Conservation (phyloP, 192 early-diverging fungal genomes). For the Funneliformis mosseae region DNA sequence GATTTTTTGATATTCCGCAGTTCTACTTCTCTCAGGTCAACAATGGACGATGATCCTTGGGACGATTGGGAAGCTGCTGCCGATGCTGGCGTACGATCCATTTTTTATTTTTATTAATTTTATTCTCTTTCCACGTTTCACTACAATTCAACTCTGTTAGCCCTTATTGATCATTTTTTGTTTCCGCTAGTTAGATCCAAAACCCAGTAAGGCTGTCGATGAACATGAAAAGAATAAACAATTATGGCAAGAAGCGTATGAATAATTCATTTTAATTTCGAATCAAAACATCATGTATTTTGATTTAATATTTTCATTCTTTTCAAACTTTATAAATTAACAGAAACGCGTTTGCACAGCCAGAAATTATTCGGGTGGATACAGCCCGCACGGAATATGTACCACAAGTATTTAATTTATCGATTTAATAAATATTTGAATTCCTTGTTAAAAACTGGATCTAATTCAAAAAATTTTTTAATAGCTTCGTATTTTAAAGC, state of each 20-base stretch:
- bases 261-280: background rate
- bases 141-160: background rate
- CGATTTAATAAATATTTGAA: background rate
- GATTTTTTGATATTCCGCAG: background rate
- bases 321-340: too few relatives aligned
- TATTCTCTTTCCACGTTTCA: background rate
- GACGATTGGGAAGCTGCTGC: constrained; percentile 34
- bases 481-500: constrained; percentile 30
- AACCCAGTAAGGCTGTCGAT: background rate
- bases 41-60: constrained; percentile 28
- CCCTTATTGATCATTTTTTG: background rate
- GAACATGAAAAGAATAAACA: constrained; percentile 29
- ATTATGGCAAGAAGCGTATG: constrained; percentile 35
- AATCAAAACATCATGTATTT: background rate
- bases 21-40: background rate
- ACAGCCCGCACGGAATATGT: constrained; percentile 30
- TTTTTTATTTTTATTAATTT: background rate
- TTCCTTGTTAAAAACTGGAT: background rate
- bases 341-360: constrained; percentile 24
- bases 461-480: background rate
- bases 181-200: constrained; percentile 24
- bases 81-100: constrained; percentile 18
- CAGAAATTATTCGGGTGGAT: constrained; percentile 13
- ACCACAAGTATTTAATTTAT: constrained; percentile 25
- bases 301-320: background rate